Evolutionary conservation across 345 rosid genomes (phyloP).

Genomic region (thale cress (Arabidopsis thaliana)): DNA sequence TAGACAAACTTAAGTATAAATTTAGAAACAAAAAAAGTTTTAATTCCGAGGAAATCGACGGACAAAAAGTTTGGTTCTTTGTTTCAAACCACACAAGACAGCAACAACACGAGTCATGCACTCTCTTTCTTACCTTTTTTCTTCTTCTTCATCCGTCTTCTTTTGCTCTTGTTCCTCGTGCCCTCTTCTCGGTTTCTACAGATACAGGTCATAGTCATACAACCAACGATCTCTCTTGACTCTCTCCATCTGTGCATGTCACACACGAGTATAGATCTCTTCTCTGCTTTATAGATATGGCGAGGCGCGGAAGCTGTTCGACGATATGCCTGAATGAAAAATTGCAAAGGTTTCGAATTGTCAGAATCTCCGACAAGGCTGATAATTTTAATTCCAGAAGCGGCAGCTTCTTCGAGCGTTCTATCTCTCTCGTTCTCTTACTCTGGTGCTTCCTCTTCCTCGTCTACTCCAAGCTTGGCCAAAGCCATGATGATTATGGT

Average conservation of each 20-base stretch:
- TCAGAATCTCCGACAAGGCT: conserved; percentile 20
- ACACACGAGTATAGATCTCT: conserved; percentile 2
- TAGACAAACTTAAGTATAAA: background rate
- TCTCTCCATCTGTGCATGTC: conserved; percentile 18
- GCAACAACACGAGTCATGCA: conserved; percentile 37
- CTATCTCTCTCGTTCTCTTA: conserved; percentile 59
- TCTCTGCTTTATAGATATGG: conserved; percentile 20
- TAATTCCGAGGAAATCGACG: conserved; percentile 24
- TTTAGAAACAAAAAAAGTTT: background rate
- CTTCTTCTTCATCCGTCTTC: background rate
- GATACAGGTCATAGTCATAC: conserved; percentile 22
- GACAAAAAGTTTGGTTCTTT: conserved; percentile 28
- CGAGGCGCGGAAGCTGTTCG: conserved; percentile 40
- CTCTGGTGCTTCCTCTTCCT: conserved; percentile 75
- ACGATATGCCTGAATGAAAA: conserved; percentile 45
- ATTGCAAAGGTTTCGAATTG: conserved; percentile 32
- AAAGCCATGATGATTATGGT: conserved; percentile 59
- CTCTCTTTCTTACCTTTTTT: background rate
- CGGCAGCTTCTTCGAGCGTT: conserved; percentile 50
- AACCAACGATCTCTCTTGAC: background rate
- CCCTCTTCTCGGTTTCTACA: conserved; percentile 24
- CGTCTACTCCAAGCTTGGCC: conserved; percentile 65
- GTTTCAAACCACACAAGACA: conserved; percentile 25
- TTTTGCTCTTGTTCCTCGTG: conserved; percentile 26
- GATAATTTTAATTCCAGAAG: conserved; percentile 24